Percentiles rank a stretch among this genome's conserved stretches.
Conservation (phyloP, 352 stramenopile species). For the Pythium scleroteichum region DNA sequence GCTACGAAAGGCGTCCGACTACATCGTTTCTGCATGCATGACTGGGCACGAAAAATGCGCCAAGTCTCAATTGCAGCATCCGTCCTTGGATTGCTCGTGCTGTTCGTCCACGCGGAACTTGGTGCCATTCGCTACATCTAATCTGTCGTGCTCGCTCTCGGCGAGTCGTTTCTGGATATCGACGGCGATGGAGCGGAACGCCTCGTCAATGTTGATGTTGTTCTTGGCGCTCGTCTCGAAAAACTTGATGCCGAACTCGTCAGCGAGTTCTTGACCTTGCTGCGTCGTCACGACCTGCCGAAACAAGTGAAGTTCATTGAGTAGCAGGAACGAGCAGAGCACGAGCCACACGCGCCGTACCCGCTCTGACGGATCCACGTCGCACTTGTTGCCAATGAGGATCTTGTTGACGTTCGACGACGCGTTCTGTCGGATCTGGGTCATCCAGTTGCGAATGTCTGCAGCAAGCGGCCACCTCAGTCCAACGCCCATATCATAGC, state of each 20-base stretch:
- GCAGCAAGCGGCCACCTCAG: not conserved
- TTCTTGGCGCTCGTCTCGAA: constrained; percentile 95
- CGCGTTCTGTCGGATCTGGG: constrained; percentile 95
- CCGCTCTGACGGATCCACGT: constrained; percentile 95
- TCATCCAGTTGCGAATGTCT: constrained; percentile 93
- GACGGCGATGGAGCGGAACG: constrained; percentile 87
- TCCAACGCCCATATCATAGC: not conserved
- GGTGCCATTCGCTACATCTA: constrained; percentile 85
- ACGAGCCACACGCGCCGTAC: too few relatives aligned
- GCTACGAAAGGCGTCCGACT: too few relatives aligned
- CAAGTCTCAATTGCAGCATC: constrained; percentile 78
- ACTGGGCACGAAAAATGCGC: too few relatives aligned
- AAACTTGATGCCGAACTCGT: constrained; percentile 94
- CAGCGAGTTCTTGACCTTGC: constrained; percentile 91
- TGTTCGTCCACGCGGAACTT: constrained; percentile 87
- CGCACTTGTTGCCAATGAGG: constrained; percentile 99
- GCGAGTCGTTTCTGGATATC: constrained; percentile 88
- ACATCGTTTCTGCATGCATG: too few relatives aligned
- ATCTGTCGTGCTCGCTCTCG: constrained; percentile 87
- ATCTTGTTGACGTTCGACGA: constrained; percentile 99
- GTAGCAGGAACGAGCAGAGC: too few relatives aligned
- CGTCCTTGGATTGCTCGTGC: constrained; percentile 75
- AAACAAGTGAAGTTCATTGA: constrained; percentile 3
- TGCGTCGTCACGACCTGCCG: constrained; percentile 88
- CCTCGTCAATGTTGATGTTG: constrained; percentile 92